Evolutionary conservation across 331 rosid genomes (phyloP).

Genomic region (Malus hybrid): DNA sequence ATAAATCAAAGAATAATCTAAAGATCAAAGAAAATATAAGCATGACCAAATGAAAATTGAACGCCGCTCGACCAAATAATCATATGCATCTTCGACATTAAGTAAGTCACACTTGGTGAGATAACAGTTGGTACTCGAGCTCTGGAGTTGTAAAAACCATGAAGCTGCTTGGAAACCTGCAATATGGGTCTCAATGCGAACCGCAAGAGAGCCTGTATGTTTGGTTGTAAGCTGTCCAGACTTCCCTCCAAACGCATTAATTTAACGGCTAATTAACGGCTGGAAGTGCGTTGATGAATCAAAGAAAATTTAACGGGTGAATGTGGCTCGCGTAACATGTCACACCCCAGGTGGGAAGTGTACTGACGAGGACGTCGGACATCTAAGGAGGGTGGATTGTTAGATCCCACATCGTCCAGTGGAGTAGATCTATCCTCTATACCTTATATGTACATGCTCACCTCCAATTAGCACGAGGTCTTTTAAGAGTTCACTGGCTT

Average conservation of each 20-base stretch:
- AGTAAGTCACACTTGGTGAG: background rate
- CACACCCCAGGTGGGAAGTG: too few relatives aligned
- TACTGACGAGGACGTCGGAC: too few relatives aligned
- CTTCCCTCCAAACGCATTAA: too few relatives aligned
- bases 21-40: background rate
- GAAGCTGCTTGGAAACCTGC: constrained; percentile 1
- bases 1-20: background rate
- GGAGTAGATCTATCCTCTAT: too few relatives aligned
- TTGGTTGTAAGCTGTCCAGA: background rate
- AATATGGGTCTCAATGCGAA: background rate
- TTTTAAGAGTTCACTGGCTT: too few relatives aligned
- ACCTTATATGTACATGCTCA: too few relatives aligned
- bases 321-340: background rate
- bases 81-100: background rate
- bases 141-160: background rate
- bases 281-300: background rate
- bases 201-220: background rate
- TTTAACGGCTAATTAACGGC: too few relatives aligned
- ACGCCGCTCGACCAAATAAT: background rate
- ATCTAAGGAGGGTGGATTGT: too few relatives aligned
- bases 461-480: too few relatives aligned
- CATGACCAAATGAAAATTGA: background rate
- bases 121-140: constrained; percentile 3
- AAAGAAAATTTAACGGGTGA: background rate
- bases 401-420: too few relatives aligned